These are phyloP conservation scores for Eremomyces bilateralis DNA, from an alignment of 495 filamentous ascomycete species.

Conservation along the genomic window DNA sequence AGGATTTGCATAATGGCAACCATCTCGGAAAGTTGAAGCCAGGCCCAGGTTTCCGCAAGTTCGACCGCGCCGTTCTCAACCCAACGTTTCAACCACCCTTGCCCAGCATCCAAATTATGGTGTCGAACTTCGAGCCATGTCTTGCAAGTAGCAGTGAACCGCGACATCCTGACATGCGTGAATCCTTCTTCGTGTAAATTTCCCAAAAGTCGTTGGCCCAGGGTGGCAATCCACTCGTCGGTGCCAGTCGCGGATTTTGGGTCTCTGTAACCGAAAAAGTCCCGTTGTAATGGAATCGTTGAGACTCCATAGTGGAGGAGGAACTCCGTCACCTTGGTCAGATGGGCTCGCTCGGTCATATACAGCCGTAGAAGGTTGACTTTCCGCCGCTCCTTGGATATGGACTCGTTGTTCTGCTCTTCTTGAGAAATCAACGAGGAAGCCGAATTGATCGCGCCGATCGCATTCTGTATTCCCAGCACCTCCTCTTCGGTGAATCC, in stretches of 20 bases:
- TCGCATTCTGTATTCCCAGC: slow-evolving; percentile 41
- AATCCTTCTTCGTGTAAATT: neutral
- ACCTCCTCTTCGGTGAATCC: slow-evolving; percentile 47
- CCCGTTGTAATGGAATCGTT: too few relatives aligned
- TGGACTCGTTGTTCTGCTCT: slow-evolving; percentile 13
- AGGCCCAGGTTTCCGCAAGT: slow-evolving; percentile 39
- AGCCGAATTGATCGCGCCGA: slow-evolving; percentile 26
- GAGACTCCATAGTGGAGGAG: neutral
- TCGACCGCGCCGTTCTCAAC: slow-evolving; percentile 30
- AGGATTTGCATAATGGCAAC: slow-evolving; percentile 51
- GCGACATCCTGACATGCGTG: neutral
- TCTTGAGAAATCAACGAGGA: slow-evolving; percentile 18
- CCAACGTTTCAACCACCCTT: slow-evolving; percentile 28
- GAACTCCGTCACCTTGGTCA: neutral
- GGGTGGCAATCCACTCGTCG: neutral
- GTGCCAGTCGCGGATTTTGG: too few relatives aligned
- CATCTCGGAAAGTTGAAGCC: slow-evolving; percentile 40
- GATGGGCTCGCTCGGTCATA: neutral
- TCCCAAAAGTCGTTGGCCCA: neutral
- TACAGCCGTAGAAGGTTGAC: neutral
- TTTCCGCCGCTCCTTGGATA: neutral
- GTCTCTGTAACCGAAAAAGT: too few relatives aligned
- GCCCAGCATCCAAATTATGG: slow-evolving; percentile 24
- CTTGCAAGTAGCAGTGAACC: neutral
- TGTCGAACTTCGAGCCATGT: slow-evolving; percentile 17